Evolutionary conservation across 73 alveolate genomes (phyloP).

Genomic region (Symbiodinium natans): DNA sequence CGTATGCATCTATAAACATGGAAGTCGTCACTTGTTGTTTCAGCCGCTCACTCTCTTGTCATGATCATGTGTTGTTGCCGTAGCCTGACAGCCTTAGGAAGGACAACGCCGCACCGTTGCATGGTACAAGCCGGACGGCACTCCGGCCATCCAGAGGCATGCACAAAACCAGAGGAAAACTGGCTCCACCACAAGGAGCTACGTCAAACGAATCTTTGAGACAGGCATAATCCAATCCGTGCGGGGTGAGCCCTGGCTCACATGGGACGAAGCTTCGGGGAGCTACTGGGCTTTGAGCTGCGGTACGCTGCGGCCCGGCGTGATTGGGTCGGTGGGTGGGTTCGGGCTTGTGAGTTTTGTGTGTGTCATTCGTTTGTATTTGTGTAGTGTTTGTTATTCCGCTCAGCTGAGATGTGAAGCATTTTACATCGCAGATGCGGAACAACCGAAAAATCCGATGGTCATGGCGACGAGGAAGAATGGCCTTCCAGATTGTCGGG

Average conservation of each 20-base stretch:
- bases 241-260: conserved; percentile 14
- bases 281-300: not conserved
- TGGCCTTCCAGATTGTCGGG: not conserved
- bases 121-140: not conserved
- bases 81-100: no score
- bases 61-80: no score
- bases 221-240: not conserved
- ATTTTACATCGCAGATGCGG: not conserved
- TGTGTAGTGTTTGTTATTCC: no score
- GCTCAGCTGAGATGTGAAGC: not conserved
- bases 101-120: conserved; percentile 11
- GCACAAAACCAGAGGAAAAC: not conserved
- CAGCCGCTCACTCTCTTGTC: no score
- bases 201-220: not conserved
- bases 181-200: not conserved
- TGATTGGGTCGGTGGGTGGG: no score
- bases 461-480: not conserved
- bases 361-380: no score
- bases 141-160: not conserved
- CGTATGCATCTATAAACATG: no score
- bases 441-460: not conserved
- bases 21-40: no score
- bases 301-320: conserved; percentile 13
- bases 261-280: not conserved
- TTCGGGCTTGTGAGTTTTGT: no score